A percentile compares a stretch with the other conserved stretches of the same genome.
These are phyloP conservation scores for Sphagnum fallax DNA, from an alignment of 228 moss, liverwort and hornwort species.

Conservation along the genomic window DNA sequence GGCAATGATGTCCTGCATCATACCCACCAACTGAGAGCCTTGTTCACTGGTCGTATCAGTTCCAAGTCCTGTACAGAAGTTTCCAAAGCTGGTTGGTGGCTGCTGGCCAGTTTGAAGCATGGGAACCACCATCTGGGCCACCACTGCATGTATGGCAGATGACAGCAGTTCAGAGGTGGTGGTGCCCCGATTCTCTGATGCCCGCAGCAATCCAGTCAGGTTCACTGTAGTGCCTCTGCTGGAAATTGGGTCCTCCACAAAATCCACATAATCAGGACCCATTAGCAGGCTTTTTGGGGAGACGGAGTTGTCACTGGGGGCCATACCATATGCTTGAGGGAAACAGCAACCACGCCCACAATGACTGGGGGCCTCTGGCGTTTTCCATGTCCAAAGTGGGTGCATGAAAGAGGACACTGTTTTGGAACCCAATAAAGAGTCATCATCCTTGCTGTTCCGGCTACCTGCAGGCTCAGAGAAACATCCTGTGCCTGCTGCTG, in stretches of 20 bases:
- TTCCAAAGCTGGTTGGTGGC: conserved; percentile 1
- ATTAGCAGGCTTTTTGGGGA: conserved; percentile 73
- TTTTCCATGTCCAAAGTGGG: conserved; percentile 33
- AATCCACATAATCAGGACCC: conserved; percentile 79
- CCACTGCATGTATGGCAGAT: conserved; percentile 62
- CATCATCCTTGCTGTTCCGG: conserved; percentile 50
- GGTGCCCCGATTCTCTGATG: conserved; percentile 1
- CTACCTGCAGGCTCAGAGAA: conserved; percentile 15
- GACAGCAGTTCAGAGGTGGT: conserved; percentile 46
- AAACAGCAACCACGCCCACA: conserved; percentile 84
- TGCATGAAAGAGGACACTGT: conserved; percentile 25
- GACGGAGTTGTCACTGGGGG: conserved; percentile 23
- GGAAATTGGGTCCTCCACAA: conserved; percentile 19
- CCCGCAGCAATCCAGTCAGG: conserved; percentile 5
- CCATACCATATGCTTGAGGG: conserved; percentile 20
- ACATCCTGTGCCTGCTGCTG: conserved; percentile 1
- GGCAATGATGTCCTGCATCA: conserved; percentile 66
- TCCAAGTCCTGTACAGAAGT: background rate
- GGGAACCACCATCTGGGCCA: conserved; percentile 66
- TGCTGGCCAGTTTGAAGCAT: conserved; percentile 41
- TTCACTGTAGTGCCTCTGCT: conserved; percentile 1
- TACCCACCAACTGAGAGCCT: conserved; percentile 35
- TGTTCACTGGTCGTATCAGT: conserved; percentile 7
- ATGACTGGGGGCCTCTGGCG: conserved; percentile 44
- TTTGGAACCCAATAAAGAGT: conserved; percentile 14